Conservation (phyloP, 352 stramenopile genomes). For the Phytophthora meadii region DNA sequence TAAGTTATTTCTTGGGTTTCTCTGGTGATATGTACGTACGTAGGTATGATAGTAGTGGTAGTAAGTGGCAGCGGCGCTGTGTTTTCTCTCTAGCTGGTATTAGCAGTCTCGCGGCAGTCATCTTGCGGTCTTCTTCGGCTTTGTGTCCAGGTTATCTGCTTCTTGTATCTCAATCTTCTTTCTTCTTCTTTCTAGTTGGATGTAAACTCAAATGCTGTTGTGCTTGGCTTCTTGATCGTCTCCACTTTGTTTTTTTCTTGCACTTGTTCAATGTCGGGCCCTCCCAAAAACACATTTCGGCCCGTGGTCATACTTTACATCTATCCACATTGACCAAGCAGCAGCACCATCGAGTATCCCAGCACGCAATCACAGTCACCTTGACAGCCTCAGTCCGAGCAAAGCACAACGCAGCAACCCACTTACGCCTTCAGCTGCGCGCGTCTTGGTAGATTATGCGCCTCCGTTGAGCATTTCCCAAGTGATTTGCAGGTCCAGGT, state of each 20-base stretch:
- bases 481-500: constrained; percentile 86
- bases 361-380: constrained; percentile 4
- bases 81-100: constrained; percentile 12
- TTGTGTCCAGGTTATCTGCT: not conserved
- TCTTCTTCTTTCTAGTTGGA: not conserved
- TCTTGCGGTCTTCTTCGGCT: too few relatives aligned
- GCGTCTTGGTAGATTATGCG: constrained; percentile 36
- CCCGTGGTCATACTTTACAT: constrained; percentile 52
- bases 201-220: constrained; percentile 7
- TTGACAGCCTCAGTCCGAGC: not conserved
- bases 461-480: constrained; percentile 81
- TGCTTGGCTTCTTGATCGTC: constrained; percentile 24
- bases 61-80: constrained; percentile 16
- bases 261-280: constrained; percentile 35
- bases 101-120: not conserved
- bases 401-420: constrained; percentile 5
- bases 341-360: constrained; percentile 9
- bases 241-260: constrained; percentile 23
- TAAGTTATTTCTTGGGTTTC: constrained; percentile 63
- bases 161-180: constrained; percentile 1
- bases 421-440: constrained; percentile 14
- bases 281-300: constrained; percentile 26
- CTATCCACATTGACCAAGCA: constrained; percentile 42
- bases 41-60: constrained; percentile 31
- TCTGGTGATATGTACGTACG: constrained; percentile 30